Evolutionary conservation across 2,329 filamentous ascomycete species (phyloP).

Genomic region (Scedosporium boydii): DNA sequence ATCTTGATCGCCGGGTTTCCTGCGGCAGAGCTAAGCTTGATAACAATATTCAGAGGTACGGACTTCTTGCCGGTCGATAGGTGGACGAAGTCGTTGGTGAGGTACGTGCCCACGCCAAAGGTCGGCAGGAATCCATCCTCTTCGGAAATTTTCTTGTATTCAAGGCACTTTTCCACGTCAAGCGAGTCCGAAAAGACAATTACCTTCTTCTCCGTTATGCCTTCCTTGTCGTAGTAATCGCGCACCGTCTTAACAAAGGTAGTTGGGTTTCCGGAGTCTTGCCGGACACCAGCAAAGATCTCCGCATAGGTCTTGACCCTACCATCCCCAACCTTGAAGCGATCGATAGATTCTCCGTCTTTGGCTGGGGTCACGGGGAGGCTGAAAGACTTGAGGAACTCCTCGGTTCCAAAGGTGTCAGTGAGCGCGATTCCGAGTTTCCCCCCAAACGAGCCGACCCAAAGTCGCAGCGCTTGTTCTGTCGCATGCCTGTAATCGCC

Average conservation of each 20-base stretch:
- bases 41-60: slow-evolving; percentile 89
- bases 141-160: slow-evolving; percentile 81
- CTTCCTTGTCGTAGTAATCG: slow-evolving; percentile 67
- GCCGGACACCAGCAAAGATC: slow-evolving; percentile 73
- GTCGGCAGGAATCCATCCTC: slow-evolving; percentile 71
- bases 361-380: slow-evolving; percentile 45
- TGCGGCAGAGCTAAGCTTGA: slow-evolving; percentile 81
- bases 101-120: slow-evolving; percentile 90
- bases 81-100: slow-evolving; percentile 89
- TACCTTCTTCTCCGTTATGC: slow-evolving; percentile 71
- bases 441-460: slow-evolving; percentile 82
- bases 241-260: slow-evolving; percentile 72
- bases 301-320: slow-evolving; percentile 62
- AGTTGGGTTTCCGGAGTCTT: slow-evolving; percentile 81
- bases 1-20: slow-evolving; percentile 86
- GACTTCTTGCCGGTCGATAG: slow-evolving; percentile 70
- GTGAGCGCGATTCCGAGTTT: slow-evolving; percentile 84
- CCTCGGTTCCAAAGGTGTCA: slow-evolving; percentile 88
- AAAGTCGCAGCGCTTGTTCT: slow-evolving; percentile 74
- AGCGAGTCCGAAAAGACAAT: slow-evolving; percentile 95
- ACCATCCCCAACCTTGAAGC: slow-evolving; percentile 28
- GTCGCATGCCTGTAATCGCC: slow-evolving; percentile 78
- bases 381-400: slow-evolving; percentile 79
- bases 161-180: slow-evolving; percentile 79
- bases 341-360: slow-evolving; percentile 29